phyloP scores from a whole-genome alignment of 2,329 filamentous ascomycete genomes.

The Calonectria leucothoes region DNA sequence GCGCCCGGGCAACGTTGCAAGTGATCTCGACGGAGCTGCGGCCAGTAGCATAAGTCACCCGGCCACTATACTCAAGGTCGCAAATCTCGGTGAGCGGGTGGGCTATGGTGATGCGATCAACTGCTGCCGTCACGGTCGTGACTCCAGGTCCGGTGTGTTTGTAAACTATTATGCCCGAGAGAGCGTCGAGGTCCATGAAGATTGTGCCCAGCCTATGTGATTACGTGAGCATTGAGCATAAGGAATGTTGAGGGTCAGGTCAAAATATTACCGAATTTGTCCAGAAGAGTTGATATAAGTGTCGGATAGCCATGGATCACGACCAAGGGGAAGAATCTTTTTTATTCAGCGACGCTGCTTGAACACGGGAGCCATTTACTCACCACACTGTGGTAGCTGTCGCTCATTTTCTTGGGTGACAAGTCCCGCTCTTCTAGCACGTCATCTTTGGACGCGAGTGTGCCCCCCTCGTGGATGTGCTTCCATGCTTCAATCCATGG shows the following conservation, averaged over 20 bases:
- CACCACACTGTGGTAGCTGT: constrained; percentile 47
- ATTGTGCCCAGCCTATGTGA: constrained; percentile 70
- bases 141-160: constrained; percentile 71
- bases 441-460: constrained; percentile 11
- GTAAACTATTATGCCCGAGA: constrained; percentile 81
- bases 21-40: constrained; percentile 80
- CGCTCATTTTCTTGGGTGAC: constrained; percentile 44
- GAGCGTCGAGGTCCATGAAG: constrained; percentile 83
- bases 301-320: constrained; percentile 81
- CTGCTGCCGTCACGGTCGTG: constrained; percentile 61
- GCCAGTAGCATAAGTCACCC: constrained; percentile 76
- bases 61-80: constrained; percentile 77
- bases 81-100: constrained; percentile 81
- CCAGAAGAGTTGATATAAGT: constrained; percentile 82
- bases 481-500: constrained; percentile 44
- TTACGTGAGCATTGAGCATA: neutral
- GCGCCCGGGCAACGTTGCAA: constrained; percentile 77
- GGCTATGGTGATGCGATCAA: constrained; percentile 68
- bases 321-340: constrained; percentile 70
- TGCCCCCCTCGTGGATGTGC: neutral
- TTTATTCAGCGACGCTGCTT: neutral
- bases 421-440: constrained; percentile 37
- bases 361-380: neutral
- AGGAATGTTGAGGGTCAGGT: neutral
- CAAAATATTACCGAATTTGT: constrained; percentile 66